Evolutionary conservation across 345 rosid genomes (phyloP).

Genomic region (Cochlearia excelsa): DNA sequence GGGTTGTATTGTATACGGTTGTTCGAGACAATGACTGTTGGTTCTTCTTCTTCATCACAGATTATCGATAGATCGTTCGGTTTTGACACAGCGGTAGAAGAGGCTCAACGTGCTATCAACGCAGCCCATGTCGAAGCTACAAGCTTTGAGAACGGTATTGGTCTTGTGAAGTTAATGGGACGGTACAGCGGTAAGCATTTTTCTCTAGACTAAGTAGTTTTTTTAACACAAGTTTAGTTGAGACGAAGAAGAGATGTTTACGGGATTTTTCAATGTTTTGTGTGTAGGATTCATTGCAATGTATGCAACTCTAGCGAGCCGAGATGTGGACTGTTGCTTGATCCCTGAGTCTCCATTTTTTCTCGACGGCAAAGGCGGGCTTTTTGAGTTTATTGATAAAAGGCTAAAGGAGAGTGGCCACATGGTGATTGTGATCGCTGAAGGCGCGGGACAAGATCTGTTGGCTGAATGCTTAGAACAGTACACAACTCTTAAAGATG

Average conservation of each 20-base stretch:
- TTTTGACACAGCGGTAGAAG: conserved; percentile 83
- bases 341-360: conserved; percentile 84
- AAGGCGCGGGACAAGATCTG: conserved; percentile 83
- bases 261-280: not conserved
- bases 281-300: conserved; percentile 78
- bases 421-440: conserved; percentile 82
- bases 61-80: conserved; percentile 77
- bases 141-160: conserved; percentile 70
- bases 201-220: not conserved
- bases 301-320: conserved; percentile 88
- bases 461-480: conserved; percentile 46
- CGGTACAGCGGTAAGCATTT: conserved; percentile 60
- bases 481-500: conserved; percentile 50
- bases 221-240: conserved; percentile 4
- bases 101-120: conserved; percentile 85
- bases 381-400: conserved; percentile 58
- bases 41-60: conserved; percentile 27
- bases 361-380: conserved; percentile 76
- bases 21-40: not conserved
- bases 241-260: conserved; percentile 15
- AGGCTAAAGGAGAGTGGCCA: conserved; percentile 73
- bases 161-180: conserved; percentile 80
- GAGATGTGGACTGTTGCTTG: conserved; percentile 92
- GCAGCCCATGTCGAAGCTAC: conserved; percentile 82
- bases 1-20: conserved; percentile 1